phyloP scores from a whole-genome alignment of 371 early-diverging fungal genomes.

The Coemansia sp. region DNA sequence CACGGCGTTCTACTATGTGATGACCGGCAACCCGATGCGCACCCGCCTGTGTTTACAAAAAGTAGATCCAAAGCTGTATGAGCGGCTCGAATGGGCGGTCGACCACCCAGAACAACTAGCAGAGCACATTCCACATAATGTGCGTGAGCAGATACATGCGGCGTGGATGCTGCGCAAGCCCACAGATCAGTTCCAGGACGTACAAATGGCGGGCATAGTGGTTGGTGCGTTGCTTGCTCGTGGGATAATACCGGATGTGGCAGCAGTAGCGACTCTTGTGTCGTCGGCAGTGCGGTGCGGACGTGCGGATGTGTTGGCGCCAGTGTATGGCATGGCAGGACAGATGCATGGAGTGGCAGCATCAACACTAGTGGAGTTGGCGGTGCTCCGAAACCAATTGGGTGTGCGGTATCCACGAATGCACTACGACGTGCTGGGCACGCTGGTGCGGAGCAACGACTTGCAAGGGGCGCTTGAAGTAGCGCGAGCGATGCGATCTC shows the following conservation, averaged over 20 bases:
- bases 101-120: neutral
- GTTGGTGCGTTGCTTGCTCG: conserved; percentile 2
- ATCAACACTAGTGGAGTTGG: neutral
- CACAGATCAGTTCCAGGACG: neutral
- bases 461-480: conserved; percentile 8
- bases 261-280: conserved; percentile 11
- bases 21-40: neutral
- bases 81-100: neutral
- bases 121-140: neutral
- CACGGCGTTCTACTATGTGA: conserved; percentile 5
- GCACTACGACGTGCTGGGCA: conserved; percentile 28
- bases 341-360: neutral
- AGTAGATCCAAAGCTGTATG: neutral
- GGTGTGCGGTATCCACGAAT: conserved; percentile 13
- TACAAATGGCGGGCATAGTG: neutral
- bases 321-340: conserved; percentile 16
- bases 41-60: neutral
- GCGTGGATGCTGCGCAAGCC: conserved; percentile 35
- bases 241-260: conserved; percentile 16
- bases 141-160: neutral
- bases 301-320: neutral
- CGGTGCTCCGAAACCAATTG: conserved; percentile 2
- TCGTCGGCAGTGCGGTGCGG: conserved; percentile 14
- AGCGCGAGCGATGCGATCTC: conserved; percentile 8
- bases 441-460: conserved; percentile 14